Evolutionary conservation across 176 grass and related monocot species (phyloP), one percentile per base, ranked within the genome.

Genomic region (Carex myosuroides): DNA sequence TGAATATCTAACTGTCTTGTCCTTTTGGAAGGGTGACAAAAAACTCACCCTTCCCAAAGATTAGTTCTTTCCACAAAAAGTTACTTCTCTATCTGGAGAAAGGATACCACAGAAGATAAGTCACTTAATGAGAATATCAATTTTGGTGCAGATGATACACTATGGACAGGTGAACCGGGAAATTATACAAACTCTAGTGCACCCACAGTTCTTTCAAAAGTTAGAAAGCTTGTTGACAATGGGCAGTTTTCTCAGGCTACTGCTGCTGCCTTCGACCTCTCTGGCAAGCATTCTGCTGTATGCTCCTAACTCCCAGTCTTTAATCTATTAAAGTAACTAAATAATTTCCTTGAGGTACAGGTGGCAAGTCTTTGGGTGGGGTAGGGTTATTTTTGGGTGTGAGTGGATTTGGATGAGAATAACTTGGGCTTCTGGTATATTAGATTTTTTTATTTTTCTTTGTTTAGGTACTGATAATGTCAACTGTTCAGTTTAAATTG

Each of bases 131-230:
- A 61, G 83, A 83, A 68, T 85, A 76, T 83, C 66, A 81, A 79
- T 84, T 29, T 82, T 83, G 48, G 24, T 87, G 90, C 85, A 98
- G 95, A 92, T 89, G 92, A 98, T 64, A 98, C 95, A 83, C 83
- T 98, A 55, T 94, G 95, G 95, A 98, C 95, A 11, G 95, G 95
- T 24, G 89, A 83, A 77, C 95, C 95, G 68, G 92, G 89, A 79
- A 87, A 93, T 60, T 94, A 98, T 82, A 94, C 92, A 79, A 93
- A 94, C 62, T 81, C 89, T 17, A 84, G 92, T 84, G 74, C 91
- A 63, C 95, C 92, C 62, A 18, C 84, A 60, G 86, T 90, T 83
- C 92, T 98, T 79, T 84, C 86, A 26, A 85, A 94, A 87, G 95
- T 98, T 79, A 90, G 95, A 86, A 84, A 82, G 59, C 89, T 98